Evolutionary conservation across 2,329 filamentous ascomycete genomes (phyloP), one percentile per base, ranked within the genome.

Genomic region (Fusarium neocosmosporiellum): DNA sequence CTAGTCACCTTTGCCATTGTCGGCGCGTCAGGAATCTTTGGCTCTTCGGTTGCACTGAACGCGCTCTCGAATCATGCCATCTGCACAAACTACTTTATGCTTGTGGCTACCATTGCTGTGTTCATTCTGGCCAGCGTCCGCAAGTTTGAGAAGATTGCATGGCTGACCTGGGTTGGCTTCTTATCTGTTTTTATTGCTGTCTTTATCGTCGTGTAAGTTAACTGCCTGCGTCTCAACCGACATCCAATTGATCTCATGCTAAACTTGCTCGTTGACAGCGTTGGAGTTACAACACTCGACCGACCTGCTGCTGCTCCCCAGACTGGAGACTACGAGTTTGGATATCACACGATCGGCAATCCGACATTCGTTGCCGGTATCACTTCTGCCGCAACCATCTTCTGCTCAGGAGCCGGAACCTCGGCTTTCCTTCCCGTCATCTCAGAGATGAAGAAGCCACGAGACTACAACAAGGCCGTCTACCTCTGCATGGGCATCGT

Each of bases 401-500:
- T 91, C 80, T 86, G 88, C 65, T 89, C 88, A 3, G 86, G 85
- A 8, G 87, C 89, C 0, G 88, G 87, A 20, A 91, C 89, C 0
- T 88, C 86, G 0, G 88, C 88, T 2, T 92, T 91, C 75, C 80
- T 92, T 2, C 89, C 89, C 6, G 88, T 92, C 66, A 92, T 92
- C 61, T 88, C 87, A 0, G 91, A 92, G 81, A 92, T 92, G 89
- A 83, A 24, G 37, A 91, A 88, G 61, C 64, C 64, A 1, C 57
- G 50, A 20, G 64, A 66, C 24, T 66, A 63, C 20, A 43, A 55
- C 31, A 66, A 66, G 78, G 86, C 90, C 0, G 83, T 92, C 0
- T 90, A 86, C 75, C 78, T 86, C 18, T 89, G 87, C 79, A 90
- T 90, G 88, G 82, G 79, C 16, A 79, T 91, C 59, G 88, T 90